These are phyloP conservation scores for Penicillium paneum DNA, from an alignment of 2,329 filamentous ascomycete genomes.

Conservation along the genomic window DNA sequence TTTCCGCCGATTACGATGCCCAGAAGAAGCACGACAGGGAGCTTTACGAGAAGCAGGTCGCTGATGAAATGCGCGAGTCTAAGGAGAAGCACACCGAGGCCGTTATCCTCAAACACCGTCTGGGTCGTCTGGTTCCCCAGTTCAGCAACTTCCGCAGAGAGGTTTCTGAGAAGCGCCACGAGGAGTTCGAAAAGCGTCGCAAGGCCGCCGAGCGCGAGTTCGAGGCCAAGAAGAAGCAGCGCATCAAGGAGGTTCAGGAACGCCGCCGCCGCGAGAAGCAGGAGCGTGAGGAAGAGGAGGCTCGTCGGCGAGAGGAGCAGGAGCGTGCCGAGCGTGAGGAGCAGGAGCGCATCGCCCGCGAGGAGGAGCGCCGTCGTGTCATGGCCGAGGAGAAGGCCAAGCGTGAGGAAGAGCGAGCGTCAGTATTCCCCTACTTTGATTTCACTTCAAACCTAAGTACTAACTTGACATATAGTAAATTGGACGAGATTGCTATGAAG, in stretches of 20 bases:
- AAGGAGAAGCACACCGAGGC: conserved; percentile 88
- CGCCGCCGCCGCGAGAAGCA: conserved; percentile 76
- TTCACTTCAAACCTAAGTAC: conserved; percentile 10
- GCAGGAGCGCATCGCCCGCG: conserved; percentile 74
- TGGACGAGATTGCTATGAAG: conserved; percentile 59
- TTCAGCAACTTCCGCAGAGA: conserved; percentile 82
- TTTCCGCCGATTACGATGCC: conserved; percentile 76
- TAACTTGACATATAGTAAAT: conserved; percentile 50
- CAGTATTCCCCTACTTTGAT: conserved; percentile 30
- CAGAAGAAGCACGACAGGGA: conserved; percentile 76
- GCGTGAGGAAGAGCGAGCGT: conserved; percentile 59
- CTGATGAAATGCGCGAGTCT: conserved; percentile 72
- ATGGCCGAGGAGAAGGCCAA: conserved; percentile 67
- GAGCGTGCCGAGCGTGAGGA: conserved; percentile 78
- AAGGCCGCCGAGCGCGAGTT: conserved; percentile 89
- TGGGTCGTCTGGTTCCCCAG: conserved; percentile 75
- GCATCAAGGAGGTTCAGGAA: conserved; percentile 85
- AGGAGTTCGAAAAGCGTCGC: conserved; percentile 93
- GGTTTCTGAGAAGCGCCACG: conserved; percentile 80
- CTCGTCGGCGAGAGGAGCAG: conserved; percentile 74
- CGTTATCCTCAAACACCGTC: conserved; percentile 88
- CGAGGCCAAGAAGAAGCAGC: conserved; percentile 82
- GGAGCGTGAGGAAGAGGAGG: conserved; percentile 81
- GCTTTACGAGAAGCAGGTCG: conserved; percentile 75
- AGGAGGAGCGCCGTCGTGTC: conserved; percentile 74